A percentile compares a stretch with the other conserved stretches of the same genome.
phyloP scores from a whole-genome alignment of 371 early-diverging fungal species.

The Rhizopus stolonifer region DNA sequence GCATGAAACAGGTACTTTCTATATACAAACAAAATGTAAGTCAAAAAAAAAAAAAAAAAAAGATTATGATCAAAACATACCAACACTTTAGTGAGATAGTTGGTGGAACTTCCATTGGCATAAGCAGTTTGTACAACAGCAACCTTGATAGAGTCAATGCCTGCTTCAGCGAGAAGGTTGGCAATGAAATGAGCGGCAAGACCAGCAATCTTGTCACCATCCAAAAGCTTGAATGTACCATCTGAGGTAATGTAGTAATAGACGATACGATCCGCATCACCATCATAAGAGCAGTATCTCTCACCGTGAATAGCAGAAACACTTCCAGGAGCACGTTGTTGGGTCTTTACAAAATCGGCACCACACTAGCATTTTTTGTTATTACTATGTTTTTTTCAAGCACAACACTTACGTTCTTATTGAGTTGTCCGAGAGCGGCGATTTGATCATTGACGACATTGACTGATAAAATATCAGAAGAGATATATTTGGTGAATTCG shows the following conservation, averaged over 20 bases:
- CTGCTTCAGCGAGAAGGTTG: constrained; percentile 79
- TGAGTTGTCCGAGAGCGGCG: constrained; percentile 70
- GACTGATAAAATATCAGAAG: constrained; percentile 62
- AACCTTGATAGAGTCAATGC: constrained; percentile 74
- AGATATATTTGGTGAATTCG: constrained; percentile 68
- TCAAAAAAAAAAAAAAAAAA: too few relatives aligned
- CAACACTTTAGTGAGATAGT: constrained; percentile 84
- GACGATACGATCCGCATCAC: constrained; percentile 99
- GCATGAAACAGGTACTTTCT: constrained; percentile 91
- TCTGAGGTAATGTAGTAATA: constrained; percentile 85
- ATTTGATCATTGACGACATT: constrained; percentile 75
- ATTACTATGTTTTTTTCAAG: neutral
- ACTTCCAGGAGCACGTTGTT: constrained; percentile 81
- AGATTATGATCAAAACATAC: constrained; percentile 45
- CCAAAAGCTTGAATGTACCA: constrained; percentile 83
- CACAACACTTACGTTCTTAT: constrained; percentile 67
- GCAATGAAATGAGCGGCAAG: constrained; percentile 91
- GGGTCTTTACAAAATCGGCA: constrained; percentile 97
- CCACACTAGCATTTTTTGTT: constrained; percentile 74
- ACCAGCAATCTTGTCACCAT: constrained; percentile 98
- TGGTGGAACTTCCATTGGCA: constrained; percentile 96
- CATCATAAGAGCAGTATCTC: constrained; percentile 93
- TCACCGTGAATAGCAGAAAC: constrained; percentile 58
- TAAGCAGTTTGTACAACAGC: constrained; percentile 99
- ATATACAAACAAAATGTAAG: constrained; percentile 10